Evolutionary conservation across 2,329 filamentous ascomycete species (phyloP), one percentile per base, ranked within the genome.

Genomic region (Aspergillus niger): DNA sequence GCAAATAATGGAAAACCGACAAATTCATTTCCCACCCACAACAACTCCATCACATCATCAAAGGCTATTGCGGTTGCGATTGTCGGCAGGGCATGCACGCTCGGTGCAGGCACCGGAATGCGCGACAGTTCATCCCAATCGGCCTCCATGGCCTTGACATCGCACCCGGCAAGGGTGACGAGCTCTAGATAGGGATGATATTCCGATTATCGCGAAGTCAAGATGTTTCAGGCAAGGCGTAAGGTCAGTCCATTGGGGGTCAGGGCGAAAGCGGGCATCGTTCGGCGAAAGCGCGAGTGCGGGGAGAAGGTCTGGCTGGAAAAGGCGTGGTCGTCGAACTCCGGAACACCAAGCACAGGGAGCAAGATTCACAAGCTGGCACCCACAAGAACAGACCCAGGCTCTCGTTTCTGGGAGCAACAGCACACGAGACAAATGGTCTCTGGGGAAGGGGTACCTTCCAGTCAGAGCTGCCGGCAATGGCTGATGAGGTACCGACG

Each of bases 11-110:
- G 28, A 8, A 43, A 38, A 77, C 86, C 81, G 82, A 95, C 91
- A 82, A 89, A 91, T 80, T 95, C 91, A 76, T 95, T 96, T 50
- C 93, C 96, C 3, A 89, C 87, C 95, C 96, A 99, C 56, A 99
- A 79, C 38, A 99, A 84, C 76, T 99, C 95, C 75, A 97, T 90
- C 41, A 85, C 83, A 59, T 89, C 90, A 76, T 99, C 95, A 77
- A 99, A 99, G 51, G 90, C 89, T 76, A 97, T 85, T 2, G 92
- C 89, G 48, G 90, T 89, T 67, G 92, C 87, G 59, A 87, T 86
- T 22, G 90, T 90, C 47, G 88, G 85, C 70, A 90, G 81, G 66
- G 85, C 85, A 80, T 90, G 88, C 70, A 87, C 82, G 73, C 86
- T 89, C 71, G 90, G 88, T 70, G 91, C 88, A 76, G 92, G 91